Percentiles rank a stretch among this genome's conserved stretches.
phyloP scores from a whole-genome alignment of 257 asterid species.

The Galeopsis tetrahit region DNA sequence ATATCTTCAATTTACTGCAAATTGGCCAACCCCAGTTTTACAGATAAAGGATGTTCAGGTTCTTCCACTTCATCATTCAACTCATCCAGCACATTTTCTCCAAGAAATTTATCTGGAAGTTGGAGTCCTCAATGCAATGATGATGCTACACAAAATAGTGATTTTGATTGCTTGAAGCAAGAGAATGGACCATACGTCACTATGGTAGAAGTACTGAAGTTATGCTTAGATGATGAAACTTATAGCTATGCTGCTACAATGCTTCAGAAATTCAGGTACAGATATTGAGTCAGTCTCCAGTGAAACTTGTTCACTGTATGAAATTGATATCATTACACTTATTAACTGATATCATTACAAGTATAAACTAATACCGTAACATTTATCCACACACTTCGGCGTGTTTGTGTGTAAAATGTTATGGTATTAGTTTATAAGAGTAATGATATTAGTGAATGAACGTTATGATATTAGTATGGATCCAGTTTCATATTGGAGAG shows the following conservation, averaged over 20 bases:
- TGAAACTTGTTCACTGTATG: no score
- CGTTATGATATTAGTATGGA: no score
- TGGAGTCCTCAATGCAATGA: constrained; percentile 81
- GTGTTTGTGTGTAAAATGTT: no score
- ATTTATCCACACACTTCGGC: no score
- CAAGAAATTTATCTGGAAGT: constrained; percentile 73
- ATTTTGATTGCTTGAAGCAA: constrained; percentile 51
- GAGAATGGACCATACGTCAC: constrained; percentile 54
- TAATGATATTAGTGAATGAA: no score
- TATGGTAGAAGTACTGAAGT: constrained; percentile 58
- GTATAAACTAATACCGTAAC: no score
- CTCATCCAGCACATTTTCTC: constrained; percentile 83
- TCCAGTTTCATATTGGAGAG: no score
- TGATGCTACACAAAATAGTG: constrained; percentile 41
- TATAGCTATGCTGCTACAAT: constrained; percentile 68
- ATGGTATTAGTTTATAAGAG: no score
- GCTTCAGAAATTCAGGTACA: constrained; percentile 88
- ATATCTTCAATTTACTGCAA: constrained; percentile 84
- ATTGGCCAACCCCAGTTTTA: constrained; percentile 53
- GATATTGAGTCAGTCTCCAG: background rate
- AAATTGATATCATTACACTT: no score
- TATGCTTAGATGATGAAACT: constrained; percentile 70
- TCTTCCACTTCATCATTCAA: constrained; percentile 77
- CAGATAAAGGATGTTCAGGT: constrained; percentile 55
- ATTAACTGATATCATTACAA: no score